Percentiles rank a stretch among this genome's conserved stretches.
Conservation (phyloP, 2,329 filamentous ascomycete species). For the Penicillium decumbens region DNA sequence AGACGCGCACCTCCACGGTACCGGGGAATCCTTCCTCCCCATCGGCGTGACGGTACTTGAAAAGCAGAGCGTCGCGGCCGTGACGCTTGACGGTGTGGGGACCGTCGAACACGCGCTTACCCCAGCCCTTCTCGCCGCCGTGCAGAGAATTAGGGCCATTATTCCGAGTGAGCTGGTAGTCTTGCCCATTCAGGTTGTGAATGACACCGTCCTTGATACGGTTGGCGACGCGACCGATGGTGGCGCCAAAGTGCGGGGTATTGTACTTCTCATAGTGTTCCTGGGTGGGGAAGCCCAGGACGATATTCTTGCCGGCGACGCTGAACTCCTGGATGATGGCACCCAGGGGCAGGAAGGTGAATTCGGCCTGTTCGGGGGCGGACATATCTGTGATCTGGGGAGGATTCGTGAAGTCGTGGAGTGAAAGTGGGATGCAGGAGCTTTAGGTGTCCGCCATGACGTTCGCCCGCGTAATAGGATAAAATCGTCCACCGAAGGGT, state of each 20-base stretch:
- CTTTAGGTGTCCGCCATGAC: constrained; percentile 14
- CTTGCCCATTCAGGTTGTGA: constrained; percentile 64
- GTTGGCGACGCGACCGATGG: constrained; percentile 80
- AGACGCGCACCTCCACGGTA: constrained; percentile 69
- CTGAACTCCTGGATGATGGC: constrained; percentile 63
- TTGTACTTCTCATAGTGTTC: constrained; percentile 73
- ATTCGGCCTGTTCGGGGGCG: constrained; percentile 31
- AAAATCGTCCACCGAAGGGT: constrained; percentile 14
- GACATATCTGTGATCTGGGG: constrained; percentile 17
- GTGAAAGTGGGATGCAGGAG: background rate
- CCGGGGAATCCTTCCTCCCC: constrained; percentile 90
- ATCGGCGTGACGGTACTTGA: constrained; percentile 64
- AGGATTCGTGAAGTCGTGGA: background rate
- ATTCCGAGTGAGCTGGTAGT: constrained; percentile 69
- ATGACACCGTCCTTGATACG: constrained; percentile 70
- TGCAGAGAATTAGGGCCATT: constrained; percentile 72
- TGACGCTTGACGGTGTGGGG: constrained; percentile 55
- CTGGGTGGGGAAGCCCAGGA: constrained; percentile 74
- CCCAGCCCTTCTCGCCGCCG: constrained; percentile 67
- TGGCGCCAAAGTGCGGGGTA: constrained; percentile 80
- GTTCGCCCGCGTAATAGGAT: constrained; percentile 22
- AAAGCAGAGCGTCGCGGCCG: constrained; percentile 63
- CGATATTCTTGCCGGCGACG: constrained; percentile 76
- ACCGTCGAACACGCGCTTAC: constrained; percentile 33
- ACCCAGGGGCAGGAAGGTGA: constrained; percentile 45